Evolutionary conservation across 148 eudicot species (phyloP), one percentile per base, ranked within the genome.

Genomic region (Diospyros kaki): DNA sequence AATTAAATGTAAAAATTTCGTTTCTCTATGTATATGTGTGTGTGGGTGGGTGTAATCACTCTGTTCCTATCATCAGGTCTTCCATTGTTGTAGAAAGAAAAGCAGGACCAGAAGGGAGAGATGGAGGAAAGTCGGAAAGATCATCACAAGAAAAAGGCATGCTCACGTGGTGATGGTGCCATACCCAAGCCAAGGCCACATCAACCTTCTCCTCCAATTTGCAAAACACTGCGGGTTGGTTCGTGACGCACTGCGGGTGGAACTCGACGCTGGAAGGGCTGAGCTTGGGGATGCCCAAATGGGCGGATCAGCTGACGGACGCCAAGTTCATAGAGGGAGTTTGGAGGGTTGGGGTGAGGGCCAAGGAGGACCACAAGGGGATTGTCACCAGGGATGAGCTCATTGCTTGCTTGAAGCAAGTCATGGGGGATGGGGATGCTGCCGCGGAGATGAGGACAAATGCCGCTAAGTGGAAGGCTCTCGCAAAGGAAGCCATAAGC

Each of bases 181-280:
- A 48, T 48, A 48, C 8, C 52, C 52, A 48, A 48, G 86, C 77
- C 97, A 89, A 85, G 93, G 97, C 48, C 97, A 91, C 80, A 88
- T 91, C 1, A 91, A 85, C 79, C 95, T 90, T 6, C 86, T 88
- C 59, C 87, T 90, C 54, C 92, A 90, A 81, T 90, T 91, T 52
- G 87, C 91, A 2, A 91, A 91, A 68, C 89, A 90, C 71, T 65
- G 73, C 78, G 8, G 88, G 88, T 6, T 86, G 88, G 50, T 88
- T 88, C 51, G 85, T 84, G 66, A 88, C 87, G 6, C 92, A 89
- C 54, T 89, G 89, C 77, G 89, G 89, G 4, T 89, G 92, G 89
- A 89, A 89, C 83, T 88, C 92, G 45, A 88, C 89, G 0, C 75
- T 88, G 1, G 92, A 88, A 69, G 88, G 92, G 55, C 69, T 88